Conservation (phyloP, 345 rosid species). For the Brassica cretica region DNA sequence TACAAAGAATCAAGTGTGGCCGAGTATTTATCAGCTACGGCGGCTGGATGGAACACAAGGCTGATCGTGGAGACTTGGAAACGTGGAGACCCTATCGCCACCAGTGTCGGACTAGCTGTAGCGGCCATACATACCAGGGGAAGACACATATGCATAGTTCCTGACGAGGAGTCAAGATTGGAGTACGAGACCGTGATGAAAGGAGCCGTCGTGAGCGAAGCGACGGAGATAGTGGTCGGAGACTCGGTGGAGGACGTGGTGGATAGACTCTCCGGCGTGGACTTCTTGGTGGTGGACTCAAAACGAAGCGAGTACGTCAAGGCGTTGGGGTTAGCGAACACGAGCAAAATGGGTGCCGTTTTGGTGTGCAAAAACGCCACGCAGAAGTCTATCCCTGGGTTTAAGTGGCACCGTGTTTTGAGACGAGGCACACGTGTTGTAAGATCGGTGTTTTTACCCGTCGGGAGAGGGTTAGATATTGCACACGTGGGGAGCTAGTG, state of each 20-base stretch:
- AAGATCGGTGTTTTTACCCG: conserved; percentile 67
- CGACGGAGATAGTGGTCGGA: conserved; percentile 44
- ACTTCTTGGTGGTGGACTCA: conserved; percentile 76
- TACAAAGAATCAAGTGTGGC: conserved; percentile 62
- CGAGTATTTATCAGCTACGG: conserved; percentile 80
- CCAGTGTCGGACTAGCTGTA: conserved; percentile 72
- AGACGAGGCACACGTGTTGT: conserved; percentile 58
- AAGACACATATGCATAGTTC: conserved; percentile 78
- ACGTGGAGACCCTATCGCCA: conserved; percentile 57
- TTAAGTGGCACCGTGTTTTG: conserved; percentile 59
- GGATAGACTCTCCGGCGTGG: conserved; percentile 54
- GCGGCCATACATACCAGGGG: conserved; percentile 75
- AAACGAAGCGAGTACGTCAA: conserved; percentile 54
- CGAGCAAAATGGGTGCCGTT: conserved; percentile 66
- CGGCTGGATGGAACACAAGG: conserved; percentile 87
- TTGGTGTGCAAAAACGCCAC: conserved; percentile 72
- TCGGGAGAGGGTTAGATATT: conserved; percentile 75
- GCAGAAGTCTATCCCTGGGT: conserved; percentile 41
- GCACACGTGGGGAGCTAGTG: conserved; percentile 57
- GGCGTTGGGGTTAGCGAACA: conserved; percentile 58
- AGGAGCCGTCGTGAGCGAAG: conserved; percentile 30
- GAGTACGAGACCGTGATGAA: conserved; percentile 53
- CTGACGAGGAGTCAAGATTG: conserved; percentile 62
- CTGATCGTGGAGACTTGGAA: conserved; percentile 83
- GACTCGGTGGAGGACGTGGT: conserved; percentile 55